Percentiles rank a stretch among this genome's conserved stretches.
Conservation (phyloP, 2,329 filamentous ascomycete genomes). For the Aspergillus fijiensis region DNA sequence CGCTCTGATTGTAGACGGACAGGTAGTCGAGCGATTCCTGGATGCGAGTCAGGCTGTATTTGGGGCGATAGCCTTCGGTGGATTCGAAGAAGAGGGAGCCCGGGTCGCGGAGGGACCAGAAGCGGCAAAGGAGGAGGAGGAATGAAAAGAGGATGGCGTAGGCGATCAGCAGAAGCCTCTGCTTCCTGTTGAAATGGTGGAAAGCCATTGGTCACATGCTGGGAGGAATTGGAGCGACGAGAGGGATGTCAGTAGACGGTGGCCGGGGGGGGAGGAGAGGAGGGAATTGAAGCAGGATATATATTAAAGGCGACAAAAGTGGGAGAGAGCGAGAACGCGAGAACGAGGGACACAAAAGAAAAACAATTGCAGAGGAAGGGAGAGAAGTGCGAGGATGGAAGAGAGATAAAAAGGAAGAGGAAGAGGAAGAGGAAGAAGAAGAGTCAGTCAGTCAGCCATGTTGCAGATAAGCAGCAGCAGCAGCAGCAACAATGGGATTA, state of each 20-base stretch:
- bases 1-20: conserved; percentile 18
- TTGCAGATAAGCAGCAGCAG: conserved; percentile 8
- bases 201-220: conserved; percentile 8
- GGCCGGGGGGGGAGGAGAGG: background rate
- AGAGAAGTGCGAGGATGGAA: background rate
- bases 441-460: background rate
- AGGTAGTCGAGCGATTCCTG: conserved; percentile 21
- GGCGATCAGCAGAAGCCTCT: conserved; percentile 21
- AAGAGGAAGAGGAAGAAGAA: background rate
- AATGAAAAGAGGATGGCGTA: conserved; percentile 22
- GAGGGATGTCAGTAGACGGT: background rate
- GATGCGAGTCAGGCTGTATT: conserved; percentile 23
- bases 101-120: conserved; percentile 24
- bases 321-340: background rate
- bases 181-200: conserved; percentile 18
- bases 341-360: background rate
- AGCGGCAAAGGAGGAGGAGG: conserved; percentile 20
- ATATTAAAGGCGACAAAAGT: background rate
- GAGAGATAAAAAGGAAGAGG: background rate
- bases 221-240: background rate
- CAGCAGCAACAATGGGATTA: background rate
- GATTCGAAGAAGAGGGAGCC: conserved; percentile 26
- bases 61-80: conserved; percentile 23
- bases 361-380: background rate
- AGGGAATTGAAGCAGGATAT: background rate